phyloP scores from a whole-genome alignment of 495 filamentous ascomycete genomes.

The Aspergillus campestris region DNA sequence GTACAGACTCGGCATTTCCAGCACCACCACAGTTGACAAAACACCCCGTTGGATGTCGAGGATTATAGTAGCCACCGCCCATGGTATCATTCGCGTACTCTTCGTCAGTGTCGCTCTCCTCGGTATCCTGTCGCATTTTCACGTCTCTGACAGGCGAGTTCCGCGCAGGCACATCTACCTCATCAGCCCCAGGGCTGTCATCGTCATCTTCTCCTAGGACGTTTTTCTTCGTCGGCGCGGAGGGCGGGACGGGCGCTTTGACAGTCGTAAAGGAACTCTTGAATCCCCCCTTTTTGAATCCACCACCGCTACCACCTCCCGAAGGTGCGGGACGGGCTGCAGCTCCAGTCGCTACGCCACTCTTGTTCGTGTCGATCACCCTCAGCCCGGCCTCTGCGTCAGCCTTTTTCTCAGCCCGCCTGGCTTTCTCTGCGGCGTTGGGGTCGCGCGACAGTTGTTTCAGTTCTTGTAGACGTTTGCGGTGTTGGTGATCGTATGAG shows the following conservation, averaged over 20 bases:
- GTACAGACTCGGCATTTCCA: conserved; percentile 2
- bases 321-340: neutral
- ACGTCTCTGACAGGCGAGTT: conserved; percentile 31
- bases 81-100: conserved; percentile 31
- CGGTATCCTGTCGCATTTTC: conserved; percentile 11
- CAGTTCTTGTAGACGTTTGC: conserved; percentile 55
- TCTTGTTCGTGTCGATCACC: conserved; percentile 23
- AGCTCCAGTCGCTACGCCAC: conserved; percentile 2
- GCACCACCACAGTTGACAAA: conserved; percentile 27
- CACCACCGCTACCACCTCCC: conserved; percentile 14
- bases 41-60: conserved; percentile 44
- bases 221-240: conserved; percentile 32
- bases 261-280: conserved; percentile 50
- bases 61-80: conserved; percentile 43
- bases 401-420: conserved; percentile 62
- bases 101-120: conserved; percentile 39
- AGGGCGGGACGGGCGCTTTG: conserved; percentile 24
- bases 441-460: conserved; percentile 54
- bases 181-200: neutral
- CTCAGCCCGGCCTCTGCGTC: conserved; percentile 45
- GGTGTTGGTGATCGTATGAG: conserved; percentile 55
- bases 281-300: conserved; percentile 57
- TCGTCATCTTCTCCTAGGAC: conserved; percentile 32
- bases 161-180: conserved; percentile 17
- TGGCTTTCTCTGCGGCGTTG: conserved; percentile 49